phyloP scores from a whole-genome alignment of 2,329 filamentous ascomycete genomes.

The Trichoderma sp. region DNA sequence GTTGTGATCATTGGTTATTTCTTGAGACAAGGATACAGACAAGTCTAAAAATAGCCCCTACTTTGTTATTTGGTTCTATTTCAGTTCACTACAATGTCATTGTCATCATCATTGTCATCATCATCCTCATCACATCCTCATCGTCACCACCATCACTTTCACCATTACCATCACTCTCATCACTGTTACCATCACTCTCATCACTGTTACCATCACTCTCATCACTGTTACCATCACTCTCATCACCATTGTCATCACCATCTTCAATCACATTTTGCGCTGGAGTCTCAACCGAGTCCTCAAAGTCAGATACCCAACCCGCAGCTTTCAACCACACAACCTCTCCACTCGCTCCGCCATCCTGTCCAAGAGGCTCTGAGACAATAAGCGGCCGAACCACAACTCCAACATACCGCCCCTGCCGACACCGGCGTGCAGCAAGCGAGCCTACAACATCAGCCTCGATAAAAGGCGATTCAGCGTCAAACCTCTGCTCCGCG shows the following conservation, averaged over 20 bases:
- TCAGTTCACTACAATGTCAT: background rate
- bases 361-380: background rate
- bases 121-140: too few species aligned
- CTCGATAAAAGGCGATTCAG: background rate
- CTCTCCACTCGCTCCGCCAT: background rate
- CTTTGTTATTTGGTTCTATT: too few species aligned
- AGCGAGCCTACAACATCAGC: background rate
- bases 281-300: background rate
- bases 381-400: background rate
- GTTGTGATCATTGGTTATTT: too few species aligned
- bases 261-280: background rate
- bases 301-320: background rate
- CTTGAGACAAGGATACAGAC: too few species aligned
- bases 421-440: background rate
- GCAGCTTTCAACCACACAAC: background rate
- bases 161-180: background rate
- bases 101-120: background rate
- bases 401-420: background rate
- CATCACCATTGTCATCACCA: background rate
- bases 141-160: too few species aligned
- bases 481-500: background rate
- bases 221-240: too few species aligned
- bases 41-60: too few species aligned
- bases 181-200: background rate
- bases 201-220: rapidly evolving